Percentiles rank a stretch among this genome's conserved stretches.
phyloP scores from a whole-genome alignment of 2,329 filamentous ascomycete genomes.

The Drechmeria coniospora region DNA sequence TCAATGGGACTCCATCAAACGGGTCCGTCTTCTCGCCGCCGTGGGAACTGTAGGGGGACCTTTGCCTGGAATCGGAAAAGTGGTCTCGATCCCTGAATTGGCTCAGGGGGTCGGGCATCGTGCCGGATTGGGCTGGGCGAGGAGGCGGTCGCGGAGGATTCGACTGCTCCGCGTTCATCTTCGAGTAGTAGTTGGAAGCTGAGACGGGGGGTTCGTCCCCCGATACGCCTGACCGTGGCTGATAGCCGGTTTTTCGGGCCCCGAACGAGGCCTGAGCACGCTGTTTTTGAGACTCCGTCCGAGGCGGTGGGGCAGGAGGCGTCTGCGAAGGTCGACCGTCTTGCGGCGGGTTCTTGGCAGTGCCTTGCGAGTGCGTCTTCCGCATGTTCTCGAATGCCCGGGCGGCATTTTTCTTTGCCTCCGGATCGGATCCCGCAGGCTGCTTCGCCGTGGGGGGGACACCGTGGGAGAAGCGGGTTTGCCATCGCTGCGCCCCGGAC shows the following conservation, averaged over 20 bases:
- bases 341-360: conserved; percentile 11
- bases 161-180: conserved; percentile 11
- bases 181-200: conserved; percentile 34
- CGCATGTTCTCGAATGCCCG: conserved; percentile 29
- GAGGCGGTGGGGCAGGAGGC: conserved; percentile 17
- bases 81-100: conserved; percentile 27
- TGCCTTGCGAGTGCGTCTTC: conserved; percentile 16
- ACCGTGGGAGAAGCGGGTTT: conserved; percentile 23
- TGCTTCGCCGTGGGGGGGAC: conserved; percentile 28
- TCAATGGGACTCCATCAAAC: conserved; percentile 31
- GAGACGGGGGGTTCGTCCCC: conserved; percentile 37
- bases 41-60: conserved; percentile 39
- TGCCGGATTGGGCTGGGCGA: conserved; percentile 5
- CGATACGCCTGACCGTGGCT: conserved; percentile 29
- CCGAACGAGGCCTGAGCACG: conserved; percentile 42
- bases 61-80: conserved; percentile 33
- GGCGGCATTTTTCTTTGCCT: conserved; percentile 25
- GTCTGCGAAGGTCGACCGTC: conserved; percentile 12
- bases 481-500: conserved; percentile 30
- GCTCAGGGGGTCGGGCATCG: conserved; percentile 30
- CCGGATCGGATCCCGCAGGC: conserved; percentile 15
- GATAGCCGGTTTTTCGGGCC: conserved; percentile 30
- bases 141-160: conserved; percentile 5
- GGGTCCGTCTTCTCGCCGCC: conserved; percentile 44
- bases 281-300: conserved; percentile 36